Conservation (phyloP, 2,329 filamentous ascomycete species). For the Cadophora sp. region DNA sequence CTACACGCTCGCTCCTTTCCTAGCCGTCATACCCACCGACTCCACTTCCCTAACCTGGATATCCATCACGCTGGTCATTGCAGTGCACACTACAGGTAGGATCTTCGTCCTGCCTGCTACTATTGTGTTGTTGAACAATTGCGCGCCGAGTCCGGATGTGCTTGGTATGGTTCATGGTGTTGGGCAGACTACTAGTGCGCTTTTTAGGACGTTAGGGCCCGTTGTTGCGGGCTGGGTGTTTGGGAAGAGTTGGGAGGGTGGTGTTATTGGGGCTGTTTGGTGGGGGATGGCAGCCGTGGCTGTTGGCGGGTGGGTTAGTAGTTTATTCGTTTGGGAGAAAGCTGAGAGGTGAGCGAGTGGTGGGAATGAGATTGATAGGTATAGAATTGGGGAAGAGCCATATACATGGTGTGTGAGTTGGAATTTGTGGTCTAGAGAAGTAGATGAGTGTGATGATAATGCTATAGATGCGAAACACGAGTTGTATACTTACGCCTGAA, state of each 20-base stretch:
- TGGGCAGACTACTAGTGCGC: constrained; percentile 8
- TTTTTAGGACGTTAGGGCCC: constrained; percentile 15
- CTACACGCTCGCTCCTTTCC: constrained; percentile 7
- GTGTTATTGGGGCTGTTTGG: constrained; percentile 17
- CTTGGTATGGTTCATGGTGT: constrained; percentile 13
- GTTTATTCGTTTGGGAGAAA: constrained; percentile 17
- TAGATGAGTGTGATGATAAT: constrained; percentile 4
- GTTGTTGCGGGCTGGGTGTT: constrained; percentile 11
- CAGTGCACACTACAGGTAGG: background rate
- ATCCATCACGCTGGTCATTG: background rate
- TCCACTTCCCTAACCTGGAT: constrained; percentile 5
- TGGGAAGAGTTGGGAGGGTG: constrained; percentile 17
- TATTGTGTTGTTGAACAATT: constrained; percentile 16
- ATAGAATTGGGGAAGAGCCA: background rate
- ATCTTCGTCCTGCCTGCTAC: constrained; percentile 11
- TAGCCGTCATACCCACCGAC: constrained; percentile 1
- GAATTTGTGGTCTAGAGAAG: no score
- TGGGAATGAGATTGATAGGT: background rate
- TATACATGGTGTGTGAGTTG: background rate
- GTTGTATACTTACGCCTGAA: no score
- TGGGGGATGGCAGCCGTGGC: constrained; percentile 16
- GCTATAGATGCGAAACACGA: background rate
- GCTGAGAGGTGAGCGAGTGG: background rate
- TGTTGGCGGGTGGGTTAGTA: constrained; percentile 8
- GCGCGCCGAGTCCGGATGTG: constrained; percentile 13